Evolutionary conservation across 2,329 filamentous ascomycete species (phyloP), one percentile per base, ranked within the genome.

Genomic region (Sodiomyces alkalinus): DNA sequence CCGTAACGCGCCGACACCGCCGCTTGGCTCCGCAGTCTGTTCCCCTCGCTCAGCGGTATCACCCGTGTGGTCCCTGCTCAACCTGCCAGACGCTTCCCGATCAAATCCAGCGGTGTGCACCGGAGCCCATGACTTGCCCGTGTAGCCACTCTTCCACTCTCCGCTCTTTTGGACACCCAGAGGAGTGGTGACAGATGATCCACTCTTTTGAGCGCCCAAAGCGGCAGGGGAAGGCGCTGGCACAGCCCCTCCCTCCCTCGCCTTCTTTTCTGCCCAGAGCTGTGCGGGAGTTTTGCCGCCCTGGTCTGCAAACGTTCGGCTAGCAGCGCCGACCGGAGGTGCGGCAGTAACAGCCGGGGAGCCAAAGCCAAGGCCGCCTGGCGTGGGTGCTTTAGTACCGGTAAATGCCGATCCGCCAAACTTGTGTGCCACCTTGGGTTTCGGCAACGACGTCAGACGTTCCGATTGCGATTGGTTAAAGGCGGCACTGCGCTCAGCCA

Each of bases 251-350:
- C 76, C 67, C 49, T 90, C 74, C 35, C 74, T 76, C 20, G 81
- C 87, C 61, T 96, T 96, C 61, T 86, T 92, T 61, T 98, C 90
- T 0, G 87, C 87, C 90, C 90, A 98, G 19, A 93, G 58, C 52
- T 98, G 90, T 17, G 90, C 86, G 6, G 90, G 90, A 5, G 90
- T 96, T 62, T 96, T 98, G 36, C 90, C 90, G 37, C 80, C 86
- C 51, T 92, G 64, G 40, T 94, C 86, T 11, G 90, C 90, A 59
- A 96, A 98, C 1, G 85, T 93, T 45, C 83, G 76, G 56, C 83
- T 92, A 20, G 86, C 85, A 39, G 73, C 67, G 16, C 83, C 85
- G 16, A 93, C 65, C 5, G 79, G 74, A 13, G 60, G 44, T 13
- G 56, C 47, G 3, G 69, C 60, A 17, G 72, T 60, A 7, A 64